These are phyloP conservation scores for Artemisia annua DNA, from an alignment of 129 eudicot genomes.

Conservation along the genomic window DNA sequence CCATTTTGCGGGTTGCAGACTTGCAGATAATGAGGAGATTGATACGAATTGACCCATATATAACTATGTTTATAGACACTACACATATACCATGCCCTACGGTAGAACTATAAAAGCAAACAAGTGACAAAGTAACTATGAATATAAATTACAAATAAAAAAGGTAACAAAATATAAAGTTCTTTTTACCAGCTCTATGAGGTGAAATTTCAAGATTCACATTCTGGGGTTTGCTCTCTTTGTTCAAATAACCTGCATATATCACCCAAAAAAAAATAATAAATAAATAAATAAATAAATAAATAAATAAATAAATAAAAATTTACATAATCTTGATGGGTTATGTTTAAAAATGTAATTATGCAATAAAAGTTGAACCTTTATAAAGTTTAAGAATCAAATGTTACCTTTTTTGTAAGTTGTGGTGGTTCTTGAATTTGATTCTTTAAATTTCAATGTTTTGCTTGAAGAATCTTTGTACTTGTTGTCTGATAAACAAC, in stretches of 20 bases:
- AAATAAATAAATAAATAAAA: too few species aligned
- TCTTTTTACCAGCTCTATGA: conserved; percentile 82
- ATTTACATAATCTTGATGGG: conserved; percentile 15
- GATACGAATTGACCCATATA: background rate
- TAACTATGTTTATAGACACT: background rate
- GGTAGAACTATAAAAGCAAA: background rate
- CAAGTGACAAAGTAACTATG: background rate
- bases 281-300: too few species aligned
- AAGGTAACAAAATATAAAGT: background rate
- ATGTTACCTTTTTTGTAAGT: conserved; percentile 32
- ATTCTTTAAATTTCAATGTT: conserved; percentile 23
- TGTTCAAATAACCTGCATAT: conserved; percentile 36
- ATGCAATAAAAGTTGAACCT: too few species aligned
- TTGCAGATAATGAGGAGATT: too few species aligned
- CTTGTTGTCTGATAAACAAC: conserved; percentile 25
- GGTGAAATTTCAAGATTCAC: conserved; percentile 81
- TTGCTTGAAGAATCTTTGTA: conserved; percentile 20
- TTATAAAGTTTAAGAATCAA: background rate
- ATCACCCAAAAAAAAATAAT: background rate
- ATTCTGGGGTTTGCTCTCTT: conserved; percentile 50
- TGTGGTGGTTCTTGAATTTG: conserved; percentile 26
- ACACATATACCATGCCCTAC: conserved; percentile 1
- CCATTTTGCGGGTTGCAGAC: too few species aligned
- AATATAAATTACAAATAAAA: background rate
- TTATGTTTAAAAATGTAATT: background rate